Evolutionary conservation across 176 grass and related monocot species (phyloP), one percentile per base, ranked within the genome.

Genomic region (Leersia perrieri): DNA sequence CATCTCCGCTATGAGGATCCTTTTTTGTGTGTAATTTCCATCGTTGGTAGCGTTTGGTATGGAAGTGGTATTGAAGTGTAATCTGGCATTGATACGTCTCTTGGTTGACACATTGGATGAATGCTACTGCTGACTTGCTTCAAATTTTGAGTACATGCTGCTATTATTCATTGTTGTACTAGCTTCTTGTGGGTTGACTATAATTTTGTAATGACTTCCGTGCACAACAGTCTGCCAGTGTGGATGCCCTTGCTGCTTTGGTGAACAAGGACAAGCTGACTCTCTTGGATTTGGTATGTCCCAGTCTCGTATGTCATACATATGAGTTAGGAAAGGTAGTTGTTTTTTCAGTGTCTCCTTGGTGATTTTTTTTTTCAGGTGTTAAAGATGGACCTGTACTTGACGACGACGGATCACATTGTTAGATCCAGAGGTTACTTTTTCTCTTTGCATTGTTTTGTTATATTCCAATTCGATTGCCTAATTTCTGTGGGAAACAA

Each of bases 371-470:
- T 73, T 31, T n/a, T 89, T 69, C 77, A 98, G 95, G 92, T 98
- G 20, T 90, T 66, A 41, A 91, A 92, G 70, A 94, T 98, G 95
- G 92, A 92, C 60, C 90, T 91, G 90, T 98, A 98, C 81, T 76
- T 98, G 74, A 98, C 95, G 7, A 92, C 92, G 6, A 83, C 81
- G 61, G 92, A 98, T 67, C 74, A 98, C 77, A 75, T 85, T 66
- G 69, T 98, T 60, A 87, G 95, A 83, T 87, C 88, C 77, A 94
- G 92, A 91, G 95, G 95, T 94, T 75, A 7, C 12, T 16, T 69
- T 87, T 34, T 40, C 20, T 22, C n/a, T 41, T 20, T 78, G 20
- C 58, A 65, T 60, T 39, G 5, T 55, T 76, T 63, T 65, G 1
- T 42, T 65, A 57, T 58, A 8, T 53, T 74, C 20, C 68, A 83